Base-by-base conservation (phyloP, 305 asterid species). In the Withania somnifera region DNA sequence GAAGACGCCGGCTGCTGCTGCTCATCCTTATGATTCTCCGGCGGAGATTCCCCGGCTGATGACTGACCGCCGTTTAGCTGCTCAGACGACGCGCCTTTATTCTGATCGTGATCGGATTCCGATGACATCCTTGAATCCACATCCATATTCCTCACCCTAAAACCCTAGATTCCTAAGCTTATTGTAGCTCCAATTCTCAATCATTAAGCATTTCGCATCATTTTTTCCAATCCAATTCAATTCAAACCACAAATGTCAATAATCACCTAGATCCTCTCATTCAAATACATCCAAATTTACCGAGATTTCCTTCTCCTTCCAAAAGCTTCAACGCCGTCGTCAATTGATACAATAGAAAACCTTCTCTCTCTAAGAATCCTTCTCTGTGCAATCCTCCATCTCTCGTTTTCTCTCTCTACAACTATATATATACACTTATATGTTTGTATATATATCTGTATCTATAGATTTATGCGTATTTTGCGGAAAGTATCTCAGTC, bases 51-150 rank as follows among this genome's bases (percentile, higher is more conserved):
- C 4, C 87, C 81, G 34, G 82, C 85, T 24, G 73, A 69, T 81
- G 84, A 60, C 84, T 91, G 78, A 73, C 84, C 81, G 84, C 84
- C 81, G 84, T 87, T 52, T 15, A 90, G 84, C 86, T 93, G 93
- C 87, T 90, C 92, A 83, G 84, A 45, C 83, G 84, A 20, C 19
- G 56, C 14, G 57, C 71, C 57, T 64, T 82, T 75, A 52, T 79
- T 57, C 40, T 80, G 89, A 89, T 91, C 97, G 84, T 87, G 97
- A 89, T 92, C 96, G 91, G 91, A 81, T 73, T 92, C 96, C 50
- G 96, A 79, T 54, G 90, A 87, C 97, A 92, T 91, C 88, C 90
- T 88, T 83, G 97, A 90, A 92, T 93, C 98, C 86, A 90, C 91
- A 82, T 95, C 97, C 98, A 95, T 95, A 80, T 67, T 86, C 51